A percentile compares a stretch with the other conserved stretches of the same genome.
These are phyloP conservation scores for Thyridium curvatum DNA, from an alignment of 2,329 filamentous ascomycete species.

Conservation along the genomic window DNA sequence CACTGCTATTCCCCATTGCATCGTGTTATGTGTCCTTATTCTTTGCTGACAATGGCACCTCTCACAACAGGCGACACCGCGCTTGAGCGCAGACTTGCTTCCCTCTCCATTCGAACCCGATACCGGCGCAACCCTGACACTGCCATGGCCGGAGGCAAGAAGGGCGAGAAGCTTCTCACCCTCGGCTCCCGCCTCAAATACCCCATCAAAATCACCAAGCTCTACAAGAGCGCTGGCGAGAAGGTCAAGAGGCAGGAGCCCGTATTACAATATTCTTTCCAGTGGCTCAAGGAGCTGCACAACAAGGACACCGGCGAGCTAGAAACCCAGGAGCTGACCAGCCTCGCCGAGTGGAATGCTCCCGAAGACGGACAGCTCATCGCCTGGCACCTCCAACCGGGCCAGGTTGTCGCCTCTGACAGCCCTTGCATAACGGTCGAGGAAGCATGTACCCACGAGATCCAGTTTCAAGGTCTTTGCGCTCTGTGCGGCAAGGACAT, in stretches of 20 bases:
- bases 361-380: conserved; percentile 74
- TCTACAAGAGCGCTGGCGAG: conserved; percentile 73
- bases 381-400: conserved; percentile 68
- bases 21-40: no score
- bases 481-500: conserved; percentile 93
- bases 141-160: conserved; percentile 2
- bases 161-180: conserved; percentile 27
- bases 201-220: conserved; percentile 84
- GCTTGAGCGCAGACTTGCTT: no score
- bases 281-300: conserved; percentile 69
- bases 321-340: conserved; percentile 62
- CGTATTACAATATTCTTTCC: conserved; percentile 83
- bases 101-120: no score
- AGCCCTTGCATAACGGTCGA: conserved; percentile 67
- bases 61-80: no score
- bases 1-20: no score
- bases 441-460: conserved; percentile 84
- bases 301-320: conserved; percentile 55
- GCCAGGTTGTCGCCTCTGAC: conserved; percentile 55
- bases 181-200: conserved; percentile 69
- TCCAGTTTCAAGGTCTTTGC: conserved; percentile 88
- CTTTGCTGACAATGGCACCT: no score
- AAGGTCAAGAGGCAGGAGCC: conserved; percentile 67
- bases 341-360: conserved; percentile 71
- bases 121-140: no score